These are phyloP conservation scores for Hamamelis virginiana DNA, from an alignment of 164 flowering plant species.

Conservation along the genomic window DNA sequence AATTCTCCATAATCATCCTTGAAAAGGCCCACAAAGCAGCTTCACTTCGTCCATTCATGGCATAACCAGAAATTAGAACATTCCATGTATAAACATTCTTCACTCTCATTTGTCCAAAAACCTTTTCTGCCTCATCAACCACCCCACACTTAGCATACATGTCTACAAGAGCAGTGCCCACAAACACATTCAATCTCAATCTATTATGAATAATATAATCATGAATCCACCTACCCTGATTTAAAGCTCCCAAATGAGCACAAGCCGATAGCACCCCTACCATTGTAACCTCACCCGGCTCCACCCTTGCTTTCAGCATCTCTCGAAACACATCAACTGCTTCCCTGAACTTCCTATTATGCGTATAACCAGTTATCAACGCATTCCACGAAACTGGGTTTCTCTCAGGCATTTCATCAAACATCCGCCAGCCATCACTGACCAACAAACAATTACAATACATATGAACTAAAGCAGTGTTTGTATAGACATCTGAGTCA, in stretches of 20 bases:
- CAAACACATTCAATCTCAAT: conserved; percentile 24
- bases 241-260: conserved; percentile 31
- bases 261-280: conserved; percentile 31
- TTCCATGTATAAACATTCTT: conserved; percentile 32
- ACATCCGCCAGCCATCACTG: conserved; percentile 26
- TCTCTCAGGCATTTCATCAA: conserved; percentile 39
- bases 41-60: conserved; percentile 30
- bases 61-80: conserved; percentile 28
- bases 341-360: conserved; percentile 27
- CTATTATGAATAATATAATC: conserved; percentile 19
- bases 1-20: conserved; percentile 18
- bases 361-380: conserved; percentile 34
- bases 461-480: conserved; percentile 39
- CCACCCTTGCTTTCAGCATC: conserved; percentile 17
- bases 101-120: conserved; percentile 22
- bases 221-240: conserved; percentile 32
- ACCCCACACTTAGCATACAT: conserved; percentile 29
- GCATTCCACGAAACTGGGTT: conserved; percentile 43
- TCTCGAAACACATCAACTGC: conserved; percentile 21
- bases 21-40: conserved; percentile 20
- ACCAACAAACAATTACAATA: conserved; percentile 21
- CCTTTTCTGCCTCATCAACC: conserved; percentile 22
- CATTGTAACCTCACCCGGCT: conserved; percentile 24
- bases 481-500: conserved; percentile 21
- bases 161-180: conserved; percentile 29